Conservation (phyloP, 202 grass and related monocot species). For the Miscanthus sacchariflorus region DNA sequence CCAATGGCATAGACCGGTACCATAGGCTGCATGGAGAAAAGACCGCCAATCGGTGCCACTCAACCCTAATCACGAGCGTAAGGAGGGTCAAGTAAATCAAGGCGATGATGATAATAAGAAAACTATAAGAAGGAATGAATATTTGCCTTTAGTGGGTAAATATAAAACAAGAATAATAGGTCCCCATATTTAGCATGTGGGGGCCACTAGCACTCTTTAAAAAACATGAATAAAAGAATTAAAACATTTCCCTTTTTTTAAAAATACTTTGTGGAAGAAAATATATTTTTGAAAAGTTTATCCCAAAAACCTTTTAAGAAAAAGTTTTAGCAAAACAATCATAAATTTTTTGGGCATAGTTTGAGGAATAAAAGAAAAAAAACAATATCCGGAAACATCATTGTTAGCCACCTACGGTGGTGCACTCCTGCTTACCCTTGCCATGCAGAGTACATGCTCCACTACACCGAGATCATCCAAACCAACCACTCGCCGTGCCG, state of each 20-base stretch:
- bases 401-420: rapidly evolving
- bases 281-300: background rate
- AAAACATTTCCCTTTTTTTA: background rate
- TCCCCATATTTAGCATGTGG: background rate
- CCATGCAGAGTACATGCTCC: background rate
- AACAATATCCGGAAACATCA: too few species aligned
- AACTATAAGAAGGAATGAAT: background rate
- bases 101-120: background rate
- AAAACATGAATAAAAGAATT: background rate
- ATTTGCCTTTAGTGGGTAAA: background rate
- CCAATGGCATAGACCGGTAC: background rate
- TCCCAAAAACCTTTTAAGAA: background rate
- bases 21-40: background rate
- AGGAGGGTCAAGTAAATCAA: background rate
- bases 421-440: background rate
- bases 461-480: background rate
- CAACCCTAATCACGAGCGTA: background rate
- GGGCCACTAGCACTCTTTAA: background rate
- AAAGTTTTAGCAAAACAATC: background rate
- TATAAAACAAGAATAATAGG: background rate
- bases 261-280: background rate
- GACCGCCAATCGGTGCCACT: background rate
- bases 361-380: background rate
- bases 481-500: rapidly evolving
- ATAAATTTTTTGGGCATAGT: background rate